Evolutionary conservation across 2,329 filamentous ascomycete species (phyloP).

Genomic region (Apiospora phragmitis): DNA sequence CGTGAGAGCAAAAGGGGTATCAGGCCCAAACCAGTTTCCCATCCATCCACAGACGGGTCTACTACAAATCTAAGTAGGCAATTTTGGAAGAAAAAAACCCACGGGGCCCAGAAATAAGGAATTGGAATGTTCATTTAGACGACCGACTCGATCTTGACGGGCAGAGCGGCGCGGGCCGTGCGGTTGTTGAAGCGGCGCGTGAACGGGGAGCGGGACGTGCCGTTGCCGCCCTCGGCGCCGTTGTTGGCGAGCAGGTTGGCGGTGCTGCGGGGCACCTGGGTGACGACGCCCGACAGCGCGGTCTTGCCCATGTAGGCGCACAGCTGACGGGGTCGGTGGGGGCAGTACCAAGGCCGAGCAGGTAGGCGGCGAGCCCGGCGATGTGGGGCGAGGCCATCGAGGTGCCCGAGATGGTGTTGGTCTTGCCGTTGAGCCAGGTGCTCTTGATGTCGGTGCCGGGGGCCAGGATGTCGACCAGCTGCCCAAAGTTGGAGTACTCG

Average conservation of each 20-base stretch:
- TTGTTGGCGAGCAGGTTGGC: slow-evolving; percentile 38
- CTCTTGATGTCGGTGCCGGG: slow-evolving; percentile 49
- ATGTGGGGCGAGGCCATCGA: slow-evolving; percentile 38
- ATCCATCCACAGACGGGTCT: neutral
- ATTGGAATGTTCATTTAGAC: neutral
- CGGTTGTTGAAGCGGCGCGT: neutral
- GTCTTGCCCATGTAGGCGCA: slow-evolving; percentile 40
- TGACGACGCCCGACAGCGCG: slow-evolving; percentile 39
- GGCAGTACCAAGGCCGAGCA: slow-evolving; percentile 16
- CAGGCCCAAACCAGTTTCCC: slow-evolving; percentile 4
- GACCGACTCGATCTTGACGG: neutral
- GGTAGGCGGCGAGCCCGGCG: slow-evolving; percentile 38
- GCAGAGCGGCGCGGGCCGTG: neutral
- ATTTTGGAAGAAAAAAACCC: neutral
- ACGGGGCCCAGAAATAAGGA: neutral
- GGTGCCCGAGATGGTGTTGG: slow-evolving; percentile 49
- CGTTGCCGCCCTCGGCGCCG: slow-evolving; percentile 21
- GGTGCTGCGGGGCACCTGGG: slow-evolving; percentile 34
- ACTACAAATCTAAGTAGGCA: neutral
- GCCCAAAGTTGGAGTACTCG: slow-evolving; percentile 44
- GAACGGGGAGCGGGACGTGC: neutral
- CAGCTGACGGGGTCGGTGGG: neutral
- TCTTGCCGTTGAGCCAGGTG: slow-evolving; percentile 43
- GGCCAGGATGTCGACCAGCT: slow-evolving; percentile 50
- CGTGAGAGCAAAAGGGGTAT: neutral